Conservation (phyloP, 345 rosid genomes). For the Arabis hirsuta region DNA sequence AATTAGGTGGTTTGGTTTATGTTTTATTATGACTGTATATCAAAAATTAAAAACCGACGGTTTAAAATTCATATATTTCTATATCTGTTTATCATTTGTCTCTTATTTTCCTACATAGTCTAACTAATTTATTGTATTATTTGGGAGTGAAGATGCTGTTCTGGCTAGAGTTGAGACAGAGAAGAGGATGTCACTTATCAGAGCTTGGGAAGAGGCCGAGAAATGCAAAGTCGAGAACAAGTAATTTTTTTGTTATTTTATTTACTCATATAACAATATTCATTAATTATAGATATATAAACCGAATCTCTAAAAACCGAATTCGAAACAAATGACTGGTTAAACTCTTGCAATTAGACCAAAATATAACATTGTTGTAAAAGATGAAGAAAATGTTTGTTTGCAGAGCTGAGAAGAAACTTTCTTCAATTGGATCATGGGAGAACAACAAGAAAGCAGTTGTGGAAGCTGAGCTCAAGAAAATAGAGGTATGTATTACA, state of each 20-base stretch:
- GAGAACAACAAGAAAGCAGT: slow-evolving; percentile 46
- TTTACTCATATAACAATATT: no score
- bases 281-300: background rate
- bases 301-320: background rate
- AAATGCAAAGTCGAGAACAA: slow-evolving; percentile 47
- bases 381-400: slow-evolving; percentile 1
- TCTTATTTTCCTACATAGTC: slow-evolving; percentile 3
- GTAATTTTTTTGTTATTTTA: slow-evolving; percentile 10
- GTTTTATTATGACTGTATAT: background rate
- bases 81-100: background rate
- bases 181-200: slow-evolving; percentile 46
- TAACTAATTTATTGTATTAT: slow-evolving; percentile 7
- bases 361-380: background rate
- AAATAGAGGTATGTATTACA: slow-evolving; percentile 36
- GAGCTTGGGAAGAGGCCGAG: slow-evolving; percentile 50
- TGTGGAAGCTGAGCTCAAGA: slow-evolving; percentile 47
- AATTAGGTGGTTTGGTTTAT: background rate
- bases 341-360: background rate
- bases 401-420: slow-evolving; percentile 46
- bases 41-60: background rate
- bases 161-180: slow-evolving; percentile 48
- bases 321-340: background rate
- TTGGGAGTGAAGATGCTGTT: slow-evolving; percentile 44
- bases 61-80: no score
- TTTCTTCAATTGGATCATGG: slow-evolving; percentile 48